These are phyloP conservation scores for Microdochium trichocladiopsis DNA, from an alignment of 2,329 filamentous ascomycete species.

Conservation along the genomic window DNA sequence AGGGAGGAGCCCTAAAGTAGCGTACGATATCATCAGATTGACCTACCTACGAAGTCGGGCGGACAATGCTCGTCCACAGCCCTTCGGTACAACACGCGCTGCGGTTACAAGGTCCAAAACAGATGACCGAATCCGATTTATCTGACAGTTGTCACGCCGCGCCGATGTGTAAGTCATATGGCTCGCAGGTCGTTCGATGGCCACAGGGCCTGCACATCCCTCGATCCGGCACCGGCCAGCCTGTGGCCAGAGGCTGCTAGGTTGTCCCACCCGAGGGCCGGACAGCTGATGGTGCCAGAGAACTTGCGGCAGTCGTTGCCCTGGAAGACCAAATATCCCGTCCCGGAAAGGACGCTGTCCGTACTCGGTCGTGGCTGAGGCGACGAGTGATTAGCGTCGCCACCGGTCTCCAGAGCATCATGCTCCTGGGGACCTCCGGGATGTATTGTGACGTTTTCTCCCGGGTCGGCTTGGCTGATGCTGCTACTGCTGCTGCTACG, in stretches of 20 bases:
- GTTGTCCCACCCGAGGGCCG: conserved; percentile 12
- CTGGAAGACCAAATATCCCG: conserved; percentile 15
- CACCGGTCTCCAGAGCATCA: not conserved
- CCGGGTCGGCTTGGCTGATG: too few relatives aligned
- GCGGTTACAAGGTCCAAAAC: too few relatives aligned
- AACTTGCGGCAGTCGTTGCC: conserved; percentile 14
- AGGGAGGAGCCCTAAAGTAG: too few relatives aligned
- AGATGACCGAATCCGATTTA: too few relatives aligned
- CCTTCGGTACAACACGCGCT: too few relatives aligned
- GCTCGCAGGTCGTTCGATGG: not conserved
- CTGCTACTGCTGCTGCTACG: conserved; percentile 6
- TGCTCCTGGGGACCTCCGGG: too few relatives aligned
- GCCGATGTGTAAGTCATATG: too few relatives aligned
- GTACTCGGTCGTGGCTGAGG: not conserved
- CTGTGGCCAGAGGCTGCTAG: conserved; percentile 10
- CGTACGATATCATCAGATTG: too few relatives aligned
- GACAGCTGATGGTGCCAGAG: conserved; percentile 13
- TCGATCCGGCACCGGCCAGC: not conserved
- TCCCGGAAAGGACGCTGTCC: conserved; percentile 2
- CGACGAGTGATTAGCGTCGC: not conserved
- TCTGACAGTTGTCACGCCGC: too few relatives aligned
- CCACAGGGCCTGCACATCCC: not conserved
- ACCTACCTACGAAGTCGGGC: too few relatives aligned
- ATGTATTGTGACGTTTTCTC: conserved; percentile 2
- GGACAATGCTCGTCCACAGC: too few relatives aligned